Conservation (phyloP, 805 yeast genomes). For the Hanseniaspora clermontiae region DNA sequence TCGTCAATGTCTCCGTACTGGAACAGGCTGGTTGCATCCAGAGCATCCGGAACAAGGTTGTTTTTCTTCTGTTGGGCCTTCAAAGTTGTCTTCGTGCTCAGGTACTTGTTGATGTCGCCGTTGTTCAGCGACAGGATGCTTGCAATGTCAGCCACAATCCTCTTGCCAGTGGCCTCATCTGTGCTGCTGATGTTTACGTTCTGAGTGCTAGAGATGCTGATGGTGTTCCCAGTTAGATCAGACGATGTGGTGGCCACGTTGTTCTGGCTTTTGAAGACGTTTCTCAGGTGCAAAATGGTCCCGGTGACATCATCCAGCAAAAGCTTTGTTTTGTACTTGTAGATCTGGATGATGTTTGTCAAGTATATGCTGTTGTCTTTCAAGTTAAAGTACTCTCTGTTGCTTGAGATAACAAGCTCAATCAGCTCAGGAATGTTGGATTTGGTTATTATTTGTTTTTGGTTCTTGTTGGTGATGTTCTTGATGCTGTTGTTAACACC, state of each 20-base stretch:
- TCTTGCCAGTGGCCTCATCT: conserved; percentile 34
- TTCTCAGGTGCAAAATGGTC: conserved; percentile 55
- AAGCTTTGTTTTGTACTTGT: conserved; percentile 72
- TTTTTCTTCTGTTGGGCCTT: conserved; percentile 12
- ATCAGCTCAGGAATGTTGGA: conserved; percentile 52
- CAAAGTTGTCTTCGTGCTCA: conserved; percentile 20
- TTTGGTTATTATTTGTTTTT: conserved; percentile 56
- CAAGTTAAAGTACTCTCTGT: conserved; percentile 52
- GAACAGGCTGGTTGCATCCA: conserved; percentile 11
- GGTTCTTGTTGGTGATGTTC: conserved; percentile 55
- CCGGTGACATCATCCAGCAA: conserved; percentile 73
- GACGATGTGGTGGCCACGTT: conserved; percentile 33
- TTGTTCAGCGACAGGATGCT: conserved; percentile 13
- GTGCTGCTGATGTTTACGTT: conserved; percentile 19
- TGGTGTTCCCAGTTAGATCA: conserved; percentile 53
- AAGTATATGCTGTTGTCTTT: conserved; percentile 75
- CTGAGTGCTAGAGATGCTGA: conserved; percentile 38
- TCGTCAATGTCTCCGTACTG: conserved; percentile 16
- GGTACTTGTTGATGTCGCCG: conserved; percentile 26
- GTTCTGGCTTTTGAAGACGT: conserved; percentile 41
- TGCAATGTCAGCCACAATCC: conserved; percentile 24
- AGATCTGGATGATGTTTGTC: conserved; percentile 76
- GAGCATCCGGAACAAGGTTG: neutral
- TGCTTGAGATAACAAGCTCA: conserved; percentile 15
- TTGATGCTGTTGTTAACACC: conserved; percentile 81